phyloP scores from a whole-genome alignment of 2,329 filamentous ascomycete genomes.

The Fusarium vanettenii region DNA sequence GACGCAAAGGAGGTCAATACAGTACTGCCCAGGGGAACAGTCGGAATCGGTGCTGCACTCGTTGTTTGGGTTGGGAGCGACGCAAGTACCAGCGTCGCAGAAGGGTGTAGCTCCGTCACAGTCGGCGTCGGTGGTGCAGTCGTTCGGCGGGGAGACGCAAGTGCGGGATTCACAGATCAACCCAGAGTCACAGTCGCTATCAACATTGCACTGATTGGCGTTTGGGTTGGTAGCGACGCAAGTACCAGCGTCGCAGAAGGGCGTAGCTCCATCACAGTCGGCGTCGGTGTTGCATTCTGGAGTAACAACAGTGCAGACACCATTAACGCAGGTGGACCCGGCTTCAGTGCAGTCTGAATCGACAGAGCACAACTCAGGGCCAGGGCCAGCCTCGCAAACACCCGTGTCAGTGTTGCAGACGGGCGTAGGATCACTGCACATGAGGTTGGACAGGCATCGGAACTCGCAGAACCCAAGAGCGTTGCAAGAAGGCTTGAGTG shows the following conservation, averaged over 20 bases:
- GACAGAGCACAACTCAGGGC: background rate
- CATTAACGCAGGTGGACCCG: background rate
- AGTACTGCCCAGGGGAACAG: background rate
- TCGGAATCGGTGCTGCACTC: background rate
- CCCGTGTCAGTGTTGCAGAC: background rate
- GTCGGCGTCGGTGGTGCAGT: background rate
- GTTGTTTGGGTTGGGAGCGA: no score
- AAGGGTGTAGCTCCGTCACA: background rate
- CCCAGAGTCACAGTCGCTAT: no score
- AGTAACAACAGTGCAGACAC: background rate
- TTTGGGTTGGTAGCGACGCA: background rate
- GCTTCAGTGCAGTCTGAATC: background rate
- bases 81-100: background rate
- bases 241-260: background rate
- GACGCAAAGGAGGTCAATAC: background rate
- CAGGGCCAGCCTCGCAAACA: background rate
- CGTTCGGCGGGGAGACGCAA: background rate
- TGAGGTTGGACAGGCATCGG: background rate
- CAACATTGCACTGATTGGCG: background rate
- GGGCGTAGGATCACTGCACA: background rate
- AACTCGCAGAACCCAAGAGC: background rate
- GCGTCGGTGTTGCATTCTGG: background rate
- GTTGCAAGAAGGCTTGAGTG: background rate
- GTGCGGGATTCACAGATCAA: no score
- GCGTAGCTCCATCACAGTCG: background rate